Evolutionary conservation across 768 basidiomycete genomes (phyloP).

Genomic region (Auriscalpium vulgare): DNA sequence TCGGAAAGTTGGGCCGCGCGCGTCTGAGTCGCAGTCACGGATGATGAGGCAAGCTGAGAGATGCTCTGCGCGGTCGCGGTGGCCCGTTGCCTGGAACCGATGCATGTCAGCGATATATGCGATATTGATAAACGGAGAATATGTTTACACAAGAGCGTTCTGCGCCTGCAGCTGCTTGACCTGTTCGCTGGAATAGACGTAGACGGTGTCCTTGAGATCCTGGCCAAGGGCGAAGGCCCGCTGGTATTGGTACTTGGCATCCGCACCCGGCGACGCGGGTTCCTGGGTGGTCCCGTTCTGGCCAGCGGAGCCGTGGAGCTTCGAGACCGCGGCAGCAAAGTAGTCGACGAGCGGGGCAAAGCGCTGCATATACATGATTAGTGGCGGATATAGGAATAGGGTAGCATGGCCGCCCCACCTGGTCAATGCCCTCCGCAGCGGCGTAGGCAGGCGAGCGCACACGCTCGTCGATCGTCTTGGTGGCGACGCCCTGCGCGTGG

Average conservation of each 20-base stretch:
- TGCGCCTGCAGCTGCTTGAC: conserved; percentile 63
- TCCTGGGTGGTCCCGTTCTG: conserved; percentile 41
- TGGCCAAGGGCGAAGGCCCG: conserved; percentile 61
- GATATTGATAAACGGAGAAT: not conserved
- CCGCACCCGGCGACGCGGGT: conserved; percentile 37
- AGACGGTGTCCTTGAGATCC: conserved; percentile 54
- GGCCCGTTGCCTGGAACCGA: conserved; percentile 49
- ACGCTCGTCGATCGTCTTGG: conserved; percentile 57
- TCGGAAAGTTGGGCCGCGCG: conserved; percentile 56
- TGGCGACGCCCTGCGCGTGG: conserved; percentile 46
- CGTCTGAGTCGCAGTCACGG: conserved; percentile 44
- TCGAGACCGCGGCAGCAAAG: conserved; percentile 47
- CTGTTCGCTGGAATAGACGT: conserved; percentile 62
- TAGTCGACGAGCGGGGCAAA: conserved; percentile 73
- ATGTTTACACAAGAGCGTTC: conserved; percentile 51
- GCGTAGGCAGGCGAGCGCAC: conserved; percentile 56
- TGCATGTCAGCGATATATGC: conserved; percentile 1
- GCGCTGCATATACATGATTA: conserved; percentile 32
- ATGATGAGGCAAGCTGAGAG: conserved; percentile 49
- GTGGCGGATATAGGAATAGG: not conserved
- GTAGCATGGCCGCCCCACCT: conserved; percentile 34
- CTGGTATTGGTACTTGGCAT: conserved; percentile 70
- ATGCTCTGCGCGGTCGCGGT: conserved; percentile 60
- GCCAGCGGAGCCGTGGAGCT: conserved; percentile 18
- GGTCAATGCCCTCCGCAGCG: conserved; percentile 63